Conservation (phyloP, 2,329 filamentous ascomycete genomes). For the Stylonectria norvegica region DNA sequence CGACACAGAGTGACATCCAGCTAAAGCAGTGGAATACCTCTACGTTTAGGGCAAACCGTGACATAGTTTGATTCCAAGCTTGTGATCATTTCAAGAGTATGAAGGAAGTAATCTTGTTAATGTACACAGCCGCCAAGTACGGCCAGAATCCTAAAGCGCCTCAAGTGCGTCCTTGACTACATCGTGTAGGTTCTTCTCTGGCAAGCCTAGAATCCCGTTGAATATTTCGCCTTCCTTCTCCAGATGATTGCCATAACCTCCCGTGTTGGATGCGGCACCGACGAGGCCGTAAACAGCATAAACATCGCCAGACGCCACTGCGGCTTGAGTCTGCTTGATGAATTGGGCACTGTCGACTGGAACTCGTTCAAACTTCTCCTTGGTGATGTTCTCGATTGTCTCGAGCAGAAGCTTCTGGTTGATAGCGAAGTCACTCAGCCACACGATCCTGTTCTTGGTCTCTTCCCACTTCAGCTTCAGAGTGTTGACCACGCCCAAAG, state of each 20-base stretch:
- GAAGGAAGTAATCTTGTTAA: too few species aligned
- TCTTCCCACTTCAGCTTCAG: conserved; percentile 27
- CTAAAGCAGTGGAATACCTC: too few species aligned
- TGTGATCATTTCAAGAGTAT: too few species aligned
- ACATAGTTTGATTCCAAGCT: too few species aligned
- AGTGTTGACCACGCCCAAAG: conserved; percentile 25
- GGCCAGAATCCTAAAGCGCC: too few species aligned
- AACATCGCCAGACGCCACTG: conserved; percentile 20
- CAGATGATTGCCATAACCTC: conserved; percentile 30
- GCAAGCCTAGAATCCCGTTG: conserved; percentile 29
- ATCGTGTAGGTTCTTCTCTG: conserved; percentile 14
- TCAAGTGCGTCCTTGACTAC: conserved; percentile 12
- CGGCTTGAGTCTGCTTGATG: conserved; percentile 29
- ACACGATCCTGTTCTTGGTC: conserved; percentile 32
- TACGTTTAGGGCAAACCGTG: too few species aligned
- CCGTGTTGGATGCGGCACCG: conserved; percentile 31
- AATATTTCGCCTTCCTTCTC: conserved; percentile 33
- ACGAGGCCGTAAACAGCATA: conserved; percentile 27
- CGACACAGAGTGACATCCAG: too few species aligned
- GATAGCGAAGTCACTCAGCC: conserved; percentile 32
- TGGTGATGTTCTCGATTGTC: conserved; percentile 47
- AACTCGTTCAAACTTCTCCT: conserved; percentile 35
- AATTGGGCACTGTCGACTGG: conserved; percentile 24
- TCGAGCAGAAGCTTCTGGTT: conserved; percentile 38
- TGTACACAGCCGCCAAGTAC: too few species aligned